Evolutionary conservation across 140 eudicot species (phyloP), one percentile per base, ranked within the genome.

Genomic region (Bidens hawaiensis): DNA sequence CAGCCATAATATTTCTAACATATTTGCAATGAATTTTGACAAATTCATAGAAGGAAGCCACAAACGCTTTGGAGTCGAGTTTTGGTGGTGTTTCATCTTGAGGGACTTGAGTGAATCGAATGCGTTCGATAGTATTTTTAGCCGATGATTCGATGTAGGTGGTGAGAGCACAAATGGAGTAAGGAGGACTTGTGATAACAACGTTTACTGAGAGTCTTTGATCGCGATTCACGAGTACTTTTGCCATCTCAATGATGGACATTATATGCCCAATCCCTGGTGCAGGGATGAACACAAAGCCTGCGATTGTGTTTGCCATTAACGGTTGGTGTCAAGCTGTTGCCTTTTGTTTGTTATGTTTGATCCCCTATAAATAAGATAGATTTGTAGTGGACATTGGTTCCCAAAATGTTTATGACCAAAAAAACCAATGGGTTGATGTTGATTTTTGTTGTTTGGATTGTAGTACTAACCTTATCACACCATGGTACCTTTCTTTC

Each of bases 251-350:
- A 13, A 67, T 41, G 17, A 69, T 50, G 19, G 83, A 68, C 46
- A 62, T 33, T 8, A 78, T 55, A 22, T 67, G 83, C 17, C 83
- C 83, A 18, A 61, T 54, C 10, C 42, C 83, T 10, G 79, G 83
- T 10, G 48, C 34, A 24, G 83, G 83, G 54, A 78, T 50, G 68
- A 73, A 68, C 11, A 73, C 62, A 1, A 78, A 46, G 54, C 73
- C 76, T 33, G 49, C 23, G 45, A 49, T 3, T 61, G 17, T 11
- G 24, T 51, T 51, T 5, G 56, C 64, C 63, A 48, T 70, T 6
- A 3, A 16, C n/a, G 24, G 21, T 6, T 24, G 5, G 59, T 25
- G 23, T 52, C 13, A 5, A 49, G 27, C n/a, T n/a, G n/a, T n/a
- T n/a, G n/a, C n/a, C 56, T 49, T 38, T 38, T 49, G 56, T 26